Conservation (phyloP, 2,329 filamentous ascomycete species). For the Ceratocystis variospora region DNA sequence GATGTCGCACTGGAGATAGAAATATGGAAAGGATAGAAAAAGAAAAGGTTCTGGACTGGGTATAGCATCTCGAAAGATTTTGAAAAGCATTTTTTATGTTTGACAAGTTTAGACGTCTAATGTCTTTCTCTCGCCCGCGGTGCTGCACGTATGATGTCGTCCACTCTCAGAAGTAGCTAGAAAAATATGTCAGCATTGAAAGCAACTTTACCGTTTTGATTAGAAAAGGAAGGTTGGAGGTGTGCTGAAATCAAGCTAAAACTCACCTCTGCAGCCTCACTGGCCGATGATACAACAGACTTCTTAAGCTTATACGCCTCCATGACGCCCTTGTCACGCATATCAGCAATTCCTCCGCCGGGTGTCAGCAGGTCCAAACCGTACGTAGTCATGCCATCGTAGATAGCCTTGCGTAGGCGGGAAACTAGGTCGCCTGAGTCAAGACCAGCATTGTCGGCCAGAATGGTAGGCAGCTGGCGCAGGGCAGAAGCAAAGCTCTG, state of each 20-base stretch:
- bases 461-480: constrained; percentile 85
- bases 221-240: not conserved
- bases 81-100: constrained; percentile 26
- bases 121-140: constrained; percentile 69
- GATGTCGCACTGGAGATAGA: not conserved
- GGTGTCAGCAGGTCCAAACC: constrained; percentile 80
- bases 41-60: constrained; percentile 10
- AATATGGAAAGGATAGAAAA: constrained; percentile 1
- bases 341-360: constrained; percentile 85
- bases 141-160: constrained; percentile 93
- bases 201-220: not conserved
- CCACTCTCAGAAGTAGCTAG: constrained; percentile 81
- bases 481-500: constrained; percentile 79
- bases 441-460: constrained; percentile 93
- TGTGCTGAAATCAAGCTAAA: not conserved
- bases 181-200: constrained; percentile 21
- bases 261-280: constrained; percentile 87
- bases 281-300: constrained; percentile 92
- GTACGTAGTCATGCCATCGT: constrained; percentile 84
- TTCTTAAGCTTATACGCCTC: constrained; percentile 98
- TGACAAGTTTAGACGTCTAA: constrained; percentile 30
- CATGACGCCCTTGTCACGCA: constrained; percentile 88
- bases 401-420: constrained; percentile 81
- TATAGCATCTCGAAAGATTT: not conserved
- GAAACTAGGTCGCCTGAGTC: constrained; percentile 91